Base-by-base conservation (phyloP, 345 rosid genomes). In the Hypericum perforatum region DNA sequence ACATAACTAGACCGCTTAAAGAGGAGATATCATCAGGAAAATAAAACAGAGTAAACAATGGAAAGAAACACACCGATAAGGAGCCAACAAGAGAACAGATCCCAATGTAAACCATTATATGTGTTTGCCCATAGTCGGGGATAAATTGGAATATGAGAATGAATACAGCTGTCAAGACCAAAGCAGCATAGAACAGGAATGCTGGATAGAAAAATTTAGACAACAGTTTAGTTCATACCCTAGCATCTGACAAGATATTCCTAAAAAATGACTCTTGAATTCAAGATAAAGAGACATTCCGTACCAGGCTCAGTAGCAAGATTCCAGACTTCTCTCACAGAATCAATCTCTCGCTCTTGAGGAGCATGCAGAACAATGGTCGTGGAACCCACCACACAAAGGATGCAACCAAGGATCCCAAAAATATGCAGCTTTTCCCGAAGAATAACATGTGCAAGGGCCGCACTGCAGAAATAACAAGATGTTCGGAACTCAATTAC, bases 281-380 rank as follows among this genome's bases (percentile, higher is more conserved):
- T n/a, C n/a, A n/a, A n/a, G n/a, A n/a, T n/a, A n/a, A n/a, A n/a
- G n/a, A n/a, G n/a, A n/a, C 8, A 48, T 13, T 2, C 9, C 9
- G 11, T 59, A 65, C 69, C 69, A 51, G 69, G 69, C 50, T 65
- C 63, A 8, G 69, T 65, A 12, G 63, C 69, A 46, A 65, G 69
- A 10, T 53, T 57, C 59, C 63, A 65, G 16, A 65, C 69, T 47
- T 65, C 69, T 15, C 41, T 59, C 16, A 65, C 63, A 6, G 69
- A 65, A 11, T 59, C 40, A 45, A 65, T 65, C 29, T 65, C 55
- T 37, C 69, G 63, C 37, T 65, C 69, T 53, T 65, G 69, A 41
- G 69, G 69, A 47, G 69, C 69, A 47, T 65, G 69, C 14, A 65
- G 42, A 11, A 65, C 69, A 42, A 65, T 65, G 29, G 54, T 41